Percentiles rank a stretch among this genome's conserved stretches.
These are phyloP conservation scores for Colletotrichum eleusines DNA, from an alignment of 2,329 filamentous ascomycete genomes.

Conservation along the genomic window DNA sequence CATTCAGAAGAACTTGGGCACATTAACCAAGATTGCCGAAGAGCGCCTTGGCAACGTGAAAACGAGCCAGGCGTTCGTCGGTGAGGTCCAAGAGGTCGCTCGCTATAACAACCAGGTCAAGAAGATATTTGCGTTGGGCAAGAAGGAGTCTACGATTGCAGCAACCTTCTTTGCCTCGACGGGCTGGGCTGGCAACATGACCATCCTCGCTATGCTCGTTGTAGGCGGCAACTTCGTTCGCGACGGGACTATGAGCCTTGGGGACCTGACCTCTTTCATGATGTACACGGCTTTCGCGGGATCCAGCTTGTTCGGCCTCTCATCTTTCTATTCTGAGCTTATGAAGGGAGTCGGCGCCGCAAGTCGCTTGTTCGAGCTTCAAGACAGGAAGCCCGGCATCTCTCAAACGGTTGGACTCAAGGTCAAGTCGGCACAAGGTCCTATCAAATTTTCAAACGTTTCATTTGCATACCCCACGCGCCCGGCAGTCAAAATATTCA, in stretches of 20 bases:
- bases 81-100: conserved; percentile 88
- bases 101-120: conserved; percentile 94
- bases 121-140: conserved; percentile 91
- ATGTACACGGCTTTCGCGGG: conserved; percentile 95
- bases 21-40: conserved; percentile 96
- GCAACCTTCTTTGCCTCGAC: conserved; percentile 91
- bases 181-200: conserved; percentile 95
- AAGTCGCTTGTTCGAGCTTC: conserved; percentile 94
- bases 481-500: conserved; percentile 92
- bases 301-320: conserved; percentile 92
- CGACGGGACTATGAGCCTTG: conserved; percentile 85
- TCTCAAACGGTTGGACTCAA: conserved; percentile 85
- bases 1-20: conserved; percentile 94
- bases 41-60: conserved; percentile 97
- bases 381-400: conserved; percentile 89
- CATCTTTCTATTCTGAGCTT: conserved; percentile 95
- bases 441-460: conserved; percentile 89
- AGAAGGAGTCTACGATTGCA: conserved; percentile 86
- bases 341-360: conserved; percentile 99
- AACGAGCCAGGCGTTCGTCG: conserved; percentile 95
- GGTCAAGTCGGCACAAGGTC: conserved; percentile 86
- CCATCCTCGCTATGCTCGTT: conserved; percentile 89
- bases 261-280: conserved; percentile 94
- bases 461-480: conserved; percentile 93
- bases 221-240: conserved; percentile 93